Base-by-base conservation (phyloP, 2,329 filamentous ascomycete species). In the Diatrype stigma region DNA sequence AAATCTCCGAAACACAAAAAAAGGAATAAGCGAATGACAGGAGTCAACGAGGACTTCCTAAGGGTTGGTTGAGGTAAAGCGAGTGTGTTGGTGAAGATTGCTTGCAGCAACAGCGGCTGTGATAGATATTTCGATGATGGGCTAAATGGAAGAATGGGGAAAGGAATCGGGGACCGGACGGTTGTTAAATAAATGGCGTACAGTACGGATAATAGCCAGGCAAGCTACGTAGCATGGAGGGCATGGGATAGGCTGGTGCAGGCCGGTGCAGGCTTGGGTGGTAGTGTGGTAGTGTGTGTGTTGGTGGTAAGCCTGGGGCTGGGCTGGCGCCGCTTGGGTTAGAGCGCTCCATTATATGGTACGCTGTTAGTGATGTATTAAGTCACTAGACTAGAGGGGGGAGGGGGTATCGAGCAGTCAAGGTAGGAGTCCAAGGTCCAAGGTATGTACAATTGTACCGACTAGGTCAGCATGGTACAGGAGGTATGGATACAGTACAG, bases 21-120 rank as follows among this genome's bases (percentile, higher is more conserved):
- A 75, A 70, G 70, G 67, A 68, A 71, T 74, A 84, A 86, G 83
- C 83, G 83, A 86, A 81, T 84, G 83, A 85, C 82, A 84, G 82
- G 83, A 86, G 82, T 77, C 83, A 73, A 78, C 82, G 82, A 86
- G 83, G 82, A 83, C 81, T 85, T 85, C 82, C 82, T 82, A 79
- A 69, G 67, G 68, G 60, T 62, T 37, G 34, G 62, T 63, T 68
- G 67, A 67, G 66, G 65, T 67, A 72, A 75, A 78, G 76, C 75
- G 76, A 79, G 71, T 70, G 77, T 79, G 70, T 66, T 67, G 67
- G 67, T 68, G 66, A 66, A 60, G 56, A 59, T 62, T 62, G 58
- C 61, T 64, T 67, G 66, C 66, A 70, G 72, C 69, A 61, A 66
- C 63, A 62, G 62, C 60, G 40, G 68, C 66, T 68, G 68, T 66